These are phyloP conservation scores for Paradendryphiella salina DNA, from an alignment of 2,329 filamentous ascomycete species.

Conservation along the genomic window DNA sequence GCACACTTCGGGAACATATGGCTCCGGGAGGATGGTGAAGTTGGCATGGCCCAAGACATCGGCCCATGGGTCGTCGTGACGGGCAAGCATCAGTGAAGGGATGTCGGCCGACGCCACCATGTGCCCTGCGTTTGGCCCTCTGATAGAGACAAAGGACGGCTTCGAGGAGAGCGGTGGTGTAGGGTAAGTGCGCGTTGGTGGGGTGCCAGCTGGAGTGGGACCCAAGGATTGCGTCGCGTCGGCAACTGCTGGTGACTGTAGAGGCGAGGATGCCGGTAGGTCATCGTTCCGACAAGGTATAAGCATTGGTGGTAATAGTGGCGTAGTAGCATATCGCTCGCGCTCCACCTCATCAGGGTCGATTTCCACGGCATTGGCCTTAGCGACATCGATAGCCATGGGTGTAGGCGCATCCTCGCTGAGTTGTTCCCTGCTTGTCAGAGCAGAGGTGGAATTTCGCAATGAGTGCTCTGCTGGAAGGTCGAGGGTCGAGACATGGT, in stretches of 20 bases:
- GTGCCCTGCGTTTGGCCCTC: constrained; percentile 49
- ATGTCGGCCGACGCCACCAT: constrained; percentile 59
- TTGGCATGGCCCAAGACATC: constrained; percentile 87
- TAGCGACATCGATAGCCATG: constrained; percentile 41
- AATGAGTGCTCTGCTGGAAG: constrained; percentile 40
- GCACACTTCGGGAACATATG: constrained; percentile 69
- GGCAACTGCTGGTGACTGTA: constrained; percentile 79
- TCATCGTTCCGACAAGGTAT: constrained; percentile 59
- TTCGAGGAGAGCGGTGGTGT: constrained; percentile 77
- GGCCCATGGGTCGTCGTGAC: constrained; percentile 81
- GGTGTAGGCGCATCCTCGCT: constrained; percentile 36
- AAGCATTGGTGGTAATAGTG: constrained; percentile 80
- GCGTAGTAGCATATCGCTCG: constrained; percentile 74
- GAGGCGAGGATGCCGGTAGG: constrained; percentile 71
- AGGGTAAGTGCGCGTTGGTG: constrained; percentile 54
- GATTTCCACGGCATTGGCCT: constrained; percentile 54
- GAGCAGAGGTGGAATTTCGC: constrained; percentile 26
- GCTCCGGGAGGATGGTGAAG: constrained; percentile 82
- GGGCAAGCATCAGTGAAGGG: constrained; percentile 65
- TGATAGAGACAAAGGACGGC: constrained; percentile 77
- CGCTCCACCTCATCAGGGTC: constrained; percentile 55
- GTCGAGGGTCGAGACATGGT: constrained; percentile 48
- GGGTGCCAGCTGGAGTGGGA: constrained; percentile 54
- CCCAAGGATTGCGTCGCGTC: constrained; percentile 56
- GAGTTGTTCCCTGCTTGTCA: constrained; percentile 43